A percentile compares a stretch with the other conserved stretches of the same genome.
phyloP scores from a whole-genome alignment of 1,139 yeast genomes.

The Debaryomyces psychrophilus region DNA sequence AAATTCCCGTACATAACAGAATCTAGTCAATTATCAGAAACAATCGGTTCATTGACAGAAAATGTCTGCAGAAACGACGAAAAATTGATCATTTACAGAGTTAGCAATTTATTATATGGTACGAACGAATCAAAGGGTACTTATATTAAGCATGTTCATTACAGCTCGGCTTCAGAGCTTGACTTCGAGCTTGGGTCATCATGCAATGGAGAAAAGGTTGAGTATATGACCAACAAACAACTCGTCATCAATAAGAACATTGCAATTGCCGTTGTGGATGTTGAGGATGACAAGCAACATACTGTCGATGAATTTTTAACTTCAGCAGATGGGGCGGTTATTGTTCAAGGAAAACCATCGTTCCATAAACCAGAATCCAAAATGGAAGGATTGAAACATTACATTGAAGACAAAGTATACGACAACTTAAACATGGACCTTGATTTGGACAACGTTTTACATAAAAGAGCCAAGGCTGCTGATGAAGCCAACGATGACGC shows the following conservation, averaged over 20 bases:
- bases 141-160: constrained; percentile 36
- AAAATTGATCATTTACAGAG: constrained; percentile 29
- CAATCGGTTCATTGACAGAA: constrained; percentile 21
- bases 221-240: constrained; percentile 10
- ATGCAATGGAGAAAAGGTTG: constrained; percentile 18
- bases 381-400: constrained; percentile 25
- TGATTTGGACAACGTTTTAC: constrained; percentile 17
- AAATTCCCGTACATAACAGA: constrained; percentile 25
- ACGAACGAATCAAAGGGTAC: constrained; percentile 16
- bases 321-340: constrained; percentile 17
- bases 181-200: constrained; percentile 24
- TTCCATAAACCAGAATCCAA: constrained; percentile 24
- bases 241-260: constrained; percentile 11
- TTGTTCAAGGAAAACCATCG: constrained; percentile 38
- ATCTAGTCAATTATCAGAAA: constrained; percentile 19
- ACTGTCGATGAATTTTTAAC: constrained; percentile 23
- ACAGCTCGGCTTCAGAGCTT: constrained; percentile 26
- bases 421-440: constrained; percentile 25
- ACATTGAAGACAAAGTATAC: constrained; percentile 24
- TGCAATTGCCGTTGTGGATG: constrained; percentile 28
- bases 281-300: constrained; percentile 24
- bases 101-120: constrained; percentile 20
- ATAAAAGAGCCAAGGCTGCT: constrained; percentile 16
- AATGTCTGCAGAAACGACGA: constrained; percentile 21
- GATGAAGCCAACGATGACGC: constrained; percentile 16